These are phyloP conservation scores for Kwoniella europaea DNA, from an alignment of 768 basidiomycete species.

Conservation along the genomic window DNA sequence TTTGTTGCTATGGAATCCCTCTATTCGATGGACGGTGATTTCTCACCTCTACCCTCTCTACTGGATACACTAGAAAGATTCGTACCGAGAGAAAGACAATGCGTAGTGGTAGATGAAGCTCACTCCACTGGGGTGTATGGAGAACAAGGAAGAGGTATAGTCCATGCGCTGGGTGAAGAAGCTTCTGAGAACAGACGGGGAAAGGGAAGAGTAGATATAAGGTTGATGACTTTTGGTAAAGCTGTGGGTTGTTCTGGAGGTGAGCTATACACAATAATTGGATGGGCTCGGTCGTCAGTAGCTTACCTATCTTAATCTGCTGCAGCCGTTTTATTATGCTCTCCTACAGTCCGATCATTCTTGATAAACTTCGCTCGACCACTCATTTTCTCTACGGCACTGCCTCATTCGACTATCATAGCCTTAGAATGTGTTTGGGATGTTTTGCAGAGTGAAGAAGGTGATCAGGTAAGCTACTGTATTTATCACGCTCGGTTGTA, in stretches of 20 bases:
- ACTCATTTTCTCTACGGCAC: conserved; percentile 87
- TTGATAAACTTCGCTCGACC: conserved; percentile 89
- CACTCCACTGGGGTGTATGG: conserved; percentile 93
- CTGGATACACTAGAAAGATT: conserved; percentile 66
- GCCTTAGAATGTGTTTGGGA: conserved; percentile 80
- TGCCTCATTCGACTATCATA: conserved; percentile 75
- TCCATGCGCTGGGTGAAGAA: conserved; percentile 66
- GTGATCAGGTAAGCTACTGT: conserved; percentile 63
- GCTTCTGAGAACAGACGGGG: conserved; percentile 53
- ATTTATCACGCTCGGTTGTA: neutral
- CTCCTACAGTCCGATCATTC: conserved; percentile 74
- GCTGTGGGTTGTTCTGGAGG: conserved; percentile 84
- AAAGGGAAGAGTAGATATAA: conserved; percentile 71
- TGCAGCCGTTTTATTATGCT: conserved; percentile 77
- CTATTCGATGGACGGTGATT: conserved; percentile 96
- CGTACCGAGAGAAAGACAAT: conserved; percentile 68
- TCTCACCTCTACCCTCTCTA: conserved; percentile 74
- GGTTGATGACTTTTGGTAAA: conserved; percentile 93
- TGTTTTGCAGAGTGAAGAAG: conserved; percentile 71
- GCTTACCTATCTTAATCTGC: neutral
- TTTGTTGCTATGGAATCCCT: conserved; percentile 87
- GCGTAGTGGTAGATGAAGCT: conserved; percentile 84
- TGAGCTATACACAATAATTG: conserved; percentile 59
- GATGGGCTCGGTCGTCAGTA: too few species aligned
- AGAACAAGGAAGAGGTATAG: conserved; percentile 73